A percentile compares a stretch with the other conserved stretches of the same genome.
These are phyloP conservation scores for Epichloe aotearoae DNA, from an alignment of 2,329 filamentous ascomycete species.

Conservation along the genomic window DNA sequence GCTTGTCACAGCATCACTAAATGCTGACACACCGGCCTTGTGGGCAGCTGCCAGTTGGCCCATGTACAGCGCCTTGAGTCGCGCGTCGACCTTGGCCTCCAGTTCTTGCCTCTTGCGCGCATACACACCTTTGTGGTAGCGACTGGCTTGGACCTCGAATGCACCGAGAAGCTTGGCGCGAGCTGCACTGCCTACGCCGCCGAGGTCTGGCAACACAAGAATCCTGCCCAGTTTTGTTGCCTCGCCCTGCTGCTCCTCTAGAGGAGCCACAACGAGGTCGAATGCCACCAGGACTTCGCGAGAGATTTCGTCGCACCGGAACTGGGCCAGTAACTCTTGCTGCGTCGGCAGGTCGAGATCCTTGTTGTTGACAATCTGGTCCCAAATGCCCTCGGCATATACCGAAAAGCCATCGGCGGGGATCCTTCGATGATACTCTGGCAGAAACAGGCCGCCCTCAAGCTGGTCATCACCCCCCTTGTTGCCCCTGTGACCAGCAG, in stretches of 20 bases:
- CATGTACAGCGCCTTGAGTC: constrained; percentile 76
- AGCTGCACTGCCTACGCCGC: constrained; percentile 56
- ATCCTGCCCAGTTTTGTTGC: constrained; percentile 59
- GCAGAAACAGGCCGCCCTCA: constrained; percentile 71
- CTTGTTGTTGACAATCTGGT: constrained; percentile 98
- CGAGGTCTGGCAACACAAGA: constrained; percentile 61
- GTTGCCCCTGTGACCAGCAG: constrained; percentile 61
- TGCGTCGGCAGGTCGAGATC: constrained; percentile 93
- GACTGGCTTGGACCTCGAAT: constrained; percentile 83
- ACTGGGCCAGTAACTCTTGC: constrained; percentile 91
- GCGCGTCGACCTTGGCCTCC: constrained; percentile 72
- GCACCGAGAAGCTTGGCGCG: constrained; percentile 61
- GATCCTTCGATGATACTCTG: constrained; percentile 91
- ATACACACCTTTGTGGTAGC: constrained; percentile 96
- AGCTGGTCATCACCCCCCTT: constrained; percentile 60
- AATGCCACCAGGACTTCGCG: constrained; percentile 77
- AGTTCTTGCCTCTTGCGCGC: constrained; percentile 73
- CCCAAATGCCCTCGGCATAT: constrained; percentile 91
- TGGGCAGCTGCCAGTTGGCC: constrained; percentile 82
- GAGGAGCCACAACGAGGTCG: constrained; percentile 64
- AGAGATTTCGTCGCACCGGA: constrained; percentile 93
- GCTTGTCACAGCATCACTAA: constrained; percentile 74
- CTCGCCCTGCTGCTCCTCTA: constrained; percentile 77
- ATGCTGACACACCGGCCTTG: constrained; percentile 71
- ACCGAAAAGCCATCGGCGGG: constrained; percentile 93